Conservation (phyloP, 108 stramenopile species). For the Mediolabrus comicus region DNA sequence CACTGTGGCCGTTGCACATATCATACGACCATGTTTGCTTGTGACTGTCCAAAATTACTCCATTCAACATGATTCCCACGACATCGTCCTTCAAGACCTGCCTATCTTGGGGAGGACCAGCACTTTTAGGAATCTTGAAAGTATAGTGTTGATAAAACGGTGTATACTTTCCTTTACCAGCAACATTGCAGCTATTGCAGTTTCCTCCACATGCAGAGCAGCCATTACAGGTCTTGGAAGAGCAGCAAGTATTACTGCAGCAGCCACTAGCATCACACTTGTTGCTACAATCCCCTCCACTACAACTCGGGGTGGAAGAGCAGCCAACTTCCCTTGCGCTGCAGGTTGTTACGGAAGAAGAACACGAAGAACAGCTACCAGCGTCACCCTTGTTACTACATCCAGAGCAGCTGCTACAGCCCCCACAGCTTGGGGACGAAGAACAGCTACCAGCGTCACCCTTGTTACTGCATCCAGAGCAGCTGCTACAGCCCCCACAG, state of each 20-base stretch:
- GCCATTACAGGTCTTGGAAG: not conserved
- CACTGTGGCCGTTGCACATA: slow-evolving; percentile 21
- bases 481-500: not conserved
- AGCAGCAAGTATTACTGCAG: not conserved
- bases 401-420: slow-evolving; percentile 2
- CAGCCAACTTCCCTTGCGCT: not conserved
- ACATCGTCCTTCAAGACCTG: slow-evolving; percentile 5
- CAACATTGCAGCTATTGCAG: not conserved
- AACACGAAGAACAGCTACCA: not conserved
- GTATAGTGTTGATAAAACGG: slow-evolving; percentile 12
- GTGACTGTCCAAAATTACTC: slow-evolving; percentile 28
- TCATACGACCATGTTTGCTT: slow-evolving; percentile 24
- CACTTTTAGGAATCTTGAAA: slow-evolving; percentile 9
- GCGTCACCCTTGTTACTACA: not conserved
- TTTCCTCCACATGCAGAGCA: not conserved
- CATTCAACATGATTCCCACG: slow-evolving; percentile 20
- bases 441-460: not conserved
- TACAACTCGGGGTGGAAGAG: too few species aligned
- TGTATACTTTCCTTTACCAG: not conserved
- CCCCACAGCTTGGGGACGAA: too few species aligned
- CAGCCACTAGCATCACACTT: too few species aligned
- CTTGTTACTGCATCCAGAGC: not conserved
- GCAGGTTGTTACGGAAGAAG: not conserved
- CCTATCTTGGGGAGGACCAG: not conserved
- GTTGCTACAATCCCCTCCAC: too few species aligned